Conservation (phyloP, 345 rosid genomes). For the Fremontodendron californicum region DNA sequence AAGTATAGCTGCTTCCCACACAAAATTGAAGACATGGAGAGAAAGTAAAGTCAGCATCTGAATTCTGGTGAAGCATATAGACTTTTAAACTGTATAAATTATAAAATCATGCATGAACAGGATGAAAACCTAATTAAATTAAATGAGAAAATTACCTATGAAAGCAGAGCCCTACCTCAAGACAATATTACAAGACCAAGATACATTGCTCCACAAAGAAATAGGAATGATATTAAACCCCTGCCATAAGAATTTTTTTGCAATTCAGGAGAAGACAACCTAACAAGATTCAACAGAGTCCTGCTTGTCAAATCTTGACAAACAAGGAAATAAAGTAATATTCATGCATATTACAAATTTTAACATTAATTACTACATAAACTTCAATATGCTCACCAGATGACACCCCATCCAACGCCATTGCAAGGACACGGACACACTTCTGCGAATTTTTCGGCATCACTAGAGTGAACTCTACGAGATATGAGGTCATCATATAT, state of each 20-base stretch:
- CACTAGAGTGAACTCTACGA: constrained; percentile 61
- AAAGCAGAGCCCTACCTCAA: constrained; percentile 38
- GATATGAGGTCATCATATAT: constrained; percentile 74
- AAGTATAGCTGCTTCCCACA: not conserved
- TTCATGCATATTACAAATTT: not conserved
- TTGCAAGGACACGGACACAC: constrained; percentile 64
- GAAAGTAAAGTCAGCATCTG: not conserved
- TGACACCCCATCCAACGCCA: constrained; percentile 66
- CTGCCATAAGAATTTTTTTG: constrained; percentile 17
- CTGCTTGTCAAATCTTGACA: not conserved
- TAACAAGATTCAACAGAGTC: not conserved
- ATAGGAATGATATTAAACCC: constrained; percentile 55
- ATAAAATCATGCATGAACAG: not conserved
- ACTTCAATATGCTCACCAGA: constrained; percentile 44
- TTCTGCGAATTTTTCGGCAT: constrained; percentile 77
- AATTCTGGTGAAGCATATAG: not conserved
- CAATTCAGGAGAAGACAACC: not conserved
- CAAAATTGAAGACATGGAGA: not conserved
- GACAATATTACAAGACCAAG: constrained; percentile 61
- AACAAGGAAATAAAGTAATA: not conserved
- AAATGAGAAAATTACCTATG: not conserved
- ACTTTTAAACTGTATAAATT: not conserved
- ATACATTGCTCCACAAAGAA: constrained; percentile 55
- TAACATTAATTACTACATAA: not conserved
- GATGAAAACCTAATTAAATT: not conserved